Conservation (phyloP, 164 flowering plant species). For the Warburgia ugandensis region DNA sequence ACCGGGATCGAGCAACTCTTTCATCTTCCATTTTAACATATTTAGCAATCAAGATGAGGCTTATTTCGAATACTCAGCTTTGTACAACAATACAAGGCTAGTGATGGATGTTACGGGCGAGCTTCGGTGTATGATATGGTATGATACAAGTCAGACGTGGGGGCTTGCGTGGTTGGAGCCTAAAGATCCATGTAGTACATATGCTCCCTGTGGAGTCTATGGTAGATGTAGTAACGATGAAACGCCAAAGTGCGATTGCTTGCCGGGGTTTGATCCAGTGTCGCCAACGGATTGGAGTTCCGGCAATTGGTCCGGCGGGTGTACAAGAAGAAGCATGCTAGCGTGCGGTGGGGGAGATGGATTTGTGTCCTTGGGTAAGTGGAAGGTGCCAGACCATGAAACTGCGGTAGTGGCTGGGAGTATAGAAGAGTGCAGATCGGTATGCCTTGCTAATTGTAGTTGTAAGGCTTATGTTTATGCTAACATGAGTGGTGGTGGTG, state of each 20-base stretch:
- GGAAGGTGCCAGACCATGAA: not conserved
- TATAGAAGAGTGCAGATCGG: not conserved
- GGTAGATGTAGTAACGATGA: not conserved
- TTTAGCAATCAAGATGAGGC: not conserved
- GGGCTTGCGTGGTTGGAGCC: not conserved
- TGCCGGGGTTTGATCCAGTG: slow-evolving; percentile 4
- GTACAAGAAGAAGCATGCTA: not conserved
- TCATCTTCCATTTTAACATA: not conserved
- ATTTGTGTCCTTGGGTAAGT: not conserved
- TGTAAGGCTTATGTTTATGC: slow-evolving; percentile 4
- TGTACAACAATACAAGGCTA: not conserved
- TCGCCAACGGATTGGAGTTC: not conserved
- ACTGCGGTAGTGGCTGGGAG: not conserved
- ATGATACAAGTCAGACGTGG: not conserved
- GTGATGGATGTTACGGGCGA: not conserved
- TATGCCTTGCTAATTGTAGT: not conserved
- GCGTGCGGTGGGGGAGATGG: slow-evolving; percentile 2
- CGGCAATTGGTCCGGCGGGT: slow-evolving; percentile 6
- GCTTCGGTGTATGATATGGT: not conserved
- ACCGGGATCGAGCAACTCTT: not conserved
- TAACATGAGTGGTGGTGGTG: not conserved
- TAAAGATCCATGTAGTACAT: not conserved
- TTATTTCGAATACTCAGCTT: not conserved
- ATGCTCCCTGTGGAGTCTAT: not conserved
- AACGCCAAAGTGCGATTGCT: not conserved